phyloP scores from a whole-genome alignment of 2,329 filamentous ascomycete species.

The Colletotrichum truncatum region DNA sequence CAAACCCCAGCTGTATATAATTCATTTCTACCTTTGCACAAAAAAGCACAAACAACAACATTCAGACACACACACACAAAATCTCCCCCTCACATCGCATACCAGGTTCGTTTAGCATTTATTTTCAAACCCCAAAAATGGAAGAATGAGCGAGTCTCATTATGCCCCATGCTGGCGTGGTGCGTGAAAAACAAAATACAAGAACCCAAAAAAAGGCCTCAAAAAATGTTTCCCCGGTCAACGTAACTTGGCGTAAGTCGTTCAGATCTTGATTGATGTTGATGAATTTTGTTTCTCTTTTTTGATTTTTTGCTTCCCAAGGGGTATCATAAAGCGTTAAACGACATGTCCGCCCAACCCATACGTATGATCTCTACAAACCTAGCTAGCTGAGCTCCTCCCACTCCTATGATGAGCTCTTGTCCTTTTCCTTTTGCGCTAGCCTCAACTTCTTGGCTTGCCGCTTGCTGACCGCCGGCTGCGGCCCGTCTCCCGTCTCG shows the following conservation, averaged over 20 bases:
- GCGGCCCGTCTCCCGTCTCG: slow-evolving; percentile 17
- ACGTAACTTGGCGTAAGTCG: not conserved
- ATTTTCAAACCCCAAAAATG: too few relatives aligned
- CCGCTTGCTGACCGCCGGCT: slow-evolving; percentile 57
- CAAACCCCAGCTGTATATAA: slow-evolving; percentile 24
- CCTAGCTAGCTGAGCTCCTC: not conserved
- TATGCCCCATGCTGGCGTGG: slow-evolving; percentile 6
- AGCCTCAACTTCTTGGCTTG: slow-evolving; percentile 67
- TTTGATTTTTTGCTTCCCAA: slow-evolving; percentile 18
- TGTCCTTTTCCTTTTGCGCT: slow-evolving; percentile 51
- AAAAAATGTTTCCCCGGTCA: too few relatives aligned
- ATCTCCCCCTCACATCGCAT: not conserved
- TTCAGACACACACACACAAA: not conserved
- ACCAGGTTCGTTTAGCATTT: not conserved
- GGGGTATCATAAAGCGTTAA: slow-evolving; percentile 39
- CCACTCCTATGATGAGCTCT: slow-evolving; percentile 42
- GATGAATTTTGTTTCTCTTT: too few relatives aligned
- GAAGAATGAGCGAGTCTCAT: slow-evolving; percentile 28
- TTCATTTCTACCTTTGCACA: slow-evolving; percentile 17
- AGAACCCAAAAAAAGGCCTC: too few relatives aligned
- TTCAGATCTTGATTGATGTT: not conserved
- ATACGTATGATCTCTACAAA: not conserved
- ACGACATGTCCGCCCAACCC: slow-evolving; percentile 1
- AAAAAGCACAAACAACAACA: not conserved
- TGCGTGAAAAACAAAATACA: slow-evolving; percentile 3